Evolutionary conservation across 192 early-diverging fungal genomes (phyloP).

Genomic region (Mortierella alpina): DNA sequence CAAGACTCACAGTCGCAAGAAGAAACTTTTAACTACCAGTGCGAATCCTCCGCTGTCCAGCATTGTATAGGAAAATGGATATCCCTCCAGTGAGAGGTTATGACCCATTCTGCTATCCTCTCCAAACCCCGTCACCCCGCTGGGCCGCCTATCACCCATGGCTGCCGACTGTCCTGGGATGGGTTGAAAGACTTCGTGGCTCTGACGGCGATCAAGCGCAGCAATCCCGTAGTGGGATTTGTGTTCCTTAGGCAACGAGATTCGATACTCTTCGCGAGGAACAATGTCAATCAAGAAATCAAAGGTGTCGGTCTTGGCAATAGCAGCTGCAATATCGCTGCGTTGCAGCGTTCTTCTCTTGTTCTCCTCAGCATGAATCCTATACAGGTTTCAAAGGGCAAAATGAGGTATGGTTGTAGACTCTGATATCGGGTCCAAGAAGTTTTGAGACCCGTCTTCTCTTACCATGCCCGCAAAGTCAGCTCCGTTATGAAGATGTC

Average conservation of each 20-base stretch:
- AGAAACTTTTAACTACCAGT: conserved; percentile 13
- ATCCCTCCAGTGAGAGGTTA: conserved; percentile 16
- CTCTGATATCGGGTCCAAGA: background rate
- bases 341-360: conserved; percentile 95
- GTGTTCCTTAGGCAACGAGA: conserved; percentile 53
- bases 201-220: conserved; percentile 24
- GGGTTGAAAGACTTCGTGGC: conserved; percentile 34
- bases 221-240: conserved; percentile 17
- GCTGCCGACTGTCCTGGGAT: conserved; percentile 19
- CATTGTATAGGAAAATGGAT: conserved; percentile 25
- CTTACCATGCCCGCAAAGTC: conserved; percentile 79
- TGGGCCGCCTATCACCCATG: conserved; percentile 15
- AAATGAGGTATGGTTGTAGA: background rate
- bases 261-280: conserved; percentile 82
- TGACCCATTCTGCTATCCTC: background rate
- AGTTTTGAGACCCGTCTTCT: background rate
- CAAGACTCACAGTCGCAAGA: background rate
- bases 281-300: conserved; percentile 99
- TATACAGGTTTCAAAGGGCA: conserved; percentile 6
- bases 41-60: conserved; percentile 23
- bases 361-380: conserved; percentile 96
- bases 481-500: conserved; percentile 97
- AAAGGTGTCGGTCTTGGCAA: conserved; percentile 92
- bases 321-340: conserved; percentile 89
- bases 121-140: background rate